These are phyloP conservation scores for Xylaria sp. DNA, from an alignment of 2,329 filamentous ascomycete species.

Conservation along the genomic window DNA sequence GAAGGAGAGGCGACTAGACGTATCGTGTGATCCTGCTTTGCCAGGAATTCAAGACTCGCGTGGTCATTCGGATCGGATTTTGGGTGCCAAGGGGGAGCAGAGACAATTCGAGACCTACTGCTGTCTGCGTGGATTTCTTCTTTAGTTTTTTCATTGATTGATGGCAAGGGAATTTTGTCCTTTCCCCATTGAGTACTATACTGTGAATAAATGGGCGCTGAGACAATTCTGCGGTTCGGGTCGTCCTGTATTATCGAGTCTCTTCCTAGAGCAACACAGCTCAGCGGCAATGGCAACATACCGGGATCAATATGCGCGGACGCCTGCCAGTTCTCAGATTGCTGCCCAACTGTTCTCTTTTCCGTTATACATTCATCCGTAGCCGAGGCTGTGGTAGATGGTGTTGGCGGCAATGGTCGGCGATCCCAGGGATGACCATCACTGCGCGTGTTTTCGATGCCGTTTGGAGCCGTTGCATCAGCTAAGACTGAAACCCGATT, in stretches of 20 bases:
- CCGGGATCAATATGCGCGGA: slow-evolving; percentile 36
- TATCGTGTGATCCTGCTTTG: slow-evolving; percentile 63
- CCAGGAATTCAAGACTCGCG: slow-evolving; percentile 58
- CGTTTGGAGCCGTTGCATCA: slow-evolving; percentile 9
- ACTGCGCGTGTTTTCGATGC: slow-evolving; percentile 27
- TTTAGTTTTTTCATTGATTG: slow-evolving; percentile 58
- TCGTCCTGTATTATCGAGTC: slow-evolving; percentile 42
- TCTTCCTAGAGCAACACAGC: slow-evolving; percentile 24
- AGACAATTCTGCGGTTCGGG: slow-evolving; percentile 60
- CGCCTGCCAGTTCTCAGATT: slow-evolving; percentile 20
- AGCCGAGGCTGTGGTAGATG: slow-evolving; percentile 53
- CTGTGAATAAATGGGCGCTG: slow-evolving; percentile 62
- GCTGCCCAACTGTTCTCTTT: slow-evolving; percentile 38
- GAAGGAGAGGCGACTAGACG: slow-evolving; percentile 65
- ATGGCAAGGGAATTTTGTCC: slow-evolving; percentile 57
- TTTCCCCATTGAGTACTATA: slow-evolving; percentile 52
- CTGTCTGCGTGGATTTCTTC: slow-evolving; percentile 42
- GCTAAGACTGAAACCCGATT: slow-evolving; percentile 32
- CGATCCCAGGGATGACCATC: slow-evolving; percentile 55
- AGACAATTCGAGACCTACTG: slow-evolving; percentile 58
- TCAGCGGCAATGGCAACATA: slow-evolving; percentile 40
- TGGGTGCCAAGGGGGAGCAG: slow-evolving; percentile 53
- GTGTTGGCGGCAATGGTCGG: slow-evolving; percentile 63
- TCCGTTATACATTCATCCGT: slow-evolving; percentile 43
- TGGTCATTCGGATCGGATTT: slow-evolving; percentile 47